These are phyloP conservation scores for Eustoma russellianum DNA, from an alignment of 257 asterid genomes.

Conservation along the genomic window DNA sequence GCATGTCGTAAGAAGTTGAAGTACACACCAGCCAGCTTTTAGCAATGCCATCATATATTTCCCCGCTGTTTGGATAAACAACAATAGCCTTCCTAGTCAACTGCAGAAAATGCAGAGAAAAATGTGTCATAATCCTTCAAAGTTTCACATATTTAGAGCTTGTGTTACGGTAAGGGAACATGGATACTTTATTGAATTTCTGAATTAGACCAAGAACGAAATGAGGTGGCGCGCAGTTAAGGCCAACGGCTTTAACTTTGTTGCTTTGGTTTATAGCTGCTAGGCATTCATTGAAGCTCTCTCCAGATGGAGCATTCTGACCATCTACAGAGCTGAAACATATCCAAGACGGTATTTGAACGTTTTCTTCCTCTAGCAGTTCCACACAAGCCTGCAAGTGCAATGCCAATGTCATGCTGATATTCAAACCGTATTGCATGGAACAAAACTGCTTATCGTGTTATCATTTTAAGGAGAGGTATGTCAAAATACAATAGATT, in stretches of 20 bases:
- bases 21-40: slow-evolving; percentile 65
- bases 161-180: too few relatives aligned
- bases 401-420: too few relatives aligned
- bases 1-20: background rate
- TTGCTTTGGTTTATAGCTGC: slow-evolving; percentile 39
- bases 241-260: slow-evolving; percentile 55
- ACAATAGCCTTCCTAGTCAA: slow-evolving; percentile 52
- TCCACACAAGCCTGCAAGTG: slow-evolving; percentile 55
- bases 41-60: slow-evolving; percentile 66
- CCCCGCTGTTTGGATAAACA: slow-evolving; percentile 78
- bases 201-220: slow-evolving; percentile 53
- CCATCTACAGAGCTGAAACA: slow-evolving; percentile 81
- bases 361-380: slow-evolving; percentile 60
- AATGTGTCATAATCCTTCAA: too few relatives aligned
- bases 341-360: slow-evolving; percentile 74
- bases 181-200: slow-evolving; percentile 50
- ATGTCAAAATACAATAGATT: too few relatives aligned
- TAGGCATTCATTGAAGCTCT: slow-evolving; percentile 58
- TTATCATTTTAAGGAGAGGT: too few relatives aligned
- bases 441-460: too few relatives aligned
- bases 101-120: slow-evolving; percentile 23
- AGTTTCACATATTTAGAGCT: too few relatives aligned
- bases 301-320: slow-evolving; percentile 72
- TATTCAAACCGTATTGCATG: too few relatives aligned
- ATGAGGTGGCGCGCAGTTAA: slow-evolving; percentile 84